These are phyloP conservation scores for Chalciporus piperatus DNA, from an alignment of 768 basidiomycete genomes.

Conservation along the genomic window DNA sequence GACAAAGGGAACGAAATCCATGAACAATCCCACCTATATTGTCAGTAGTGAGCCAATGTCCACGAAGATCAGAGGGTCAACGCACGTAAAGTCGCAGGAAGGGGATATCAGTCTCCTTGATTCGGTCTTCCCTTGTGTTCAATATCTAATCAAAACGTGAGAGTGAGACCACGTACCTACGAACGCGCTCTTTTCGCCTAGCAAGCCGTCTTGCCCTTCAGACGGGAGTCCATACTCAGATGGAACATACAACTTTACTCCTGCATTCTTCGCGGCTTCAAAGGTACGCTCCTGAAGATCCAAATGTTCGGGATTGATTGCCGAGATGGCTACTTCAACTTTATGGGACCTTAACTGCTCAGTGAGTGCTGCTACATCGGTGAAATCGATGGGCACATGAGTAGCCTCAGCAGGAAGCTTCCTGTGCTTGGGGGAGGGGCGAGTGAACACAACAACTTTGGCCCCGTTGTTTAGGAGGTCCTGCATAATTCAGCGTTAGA, in stretches of 20 bases:
- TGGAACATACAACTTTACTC: slow-evolving; percentile 31
- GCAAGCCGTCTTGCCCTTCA: slow-evolving; percentile 19
- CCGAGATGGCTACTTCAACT: slow-evolving; percentile 28
- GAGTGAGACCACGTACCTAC: slow-evolving; percentile 3
- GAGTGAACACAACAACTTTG: slow-evolving; percentile 14
- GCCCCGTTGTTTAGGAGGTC: slow-evolving; percentile 11
- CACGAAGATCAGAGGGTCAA: neutral
- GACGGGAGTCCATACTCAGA: slow-evolving; percentile 26
- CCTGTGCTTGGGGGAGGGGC: slow-evolving; percentile 6
- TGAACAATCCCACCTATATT: slow-evolving; percentile 17
- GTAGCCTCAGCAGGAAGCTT: slow-evolving; percentile 7
- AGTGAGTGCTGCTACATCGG: slow-evolving; percentile 7
- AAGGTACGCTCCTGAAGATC: slow-evolving; percentile 22
- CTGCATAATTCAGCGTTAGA: slow-evolving; percentile 3
- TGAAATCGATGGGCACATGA: slow-evolving; percentile 13
- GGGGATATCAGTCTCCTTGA: slow-evolving; percentile 14
- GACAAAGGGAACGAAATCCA: slow-evolving; percentile 26
- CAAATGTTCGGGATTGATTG: slow-evolving; percentile 19
- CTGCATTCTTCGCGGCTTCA: slow-evolving; percentile 28
- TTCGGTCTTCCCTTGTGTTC: slow-evolving; percentile 3
- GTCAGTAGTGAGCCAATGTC: neutral
- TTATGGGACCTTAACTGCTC: slow-evolving; percentile 15
- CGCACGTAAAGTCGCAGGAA: slow-evolving; percentile 23
- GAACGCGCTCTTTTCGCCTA: slow-evolving; percentile 19
- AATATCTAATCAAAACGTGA: neutral